These are phyloP conservation scores for Shiraia sp. DNA, from an alignment of 2,329 filamentous ascomycete genomes.

Conservation along the genomic window DNA sequence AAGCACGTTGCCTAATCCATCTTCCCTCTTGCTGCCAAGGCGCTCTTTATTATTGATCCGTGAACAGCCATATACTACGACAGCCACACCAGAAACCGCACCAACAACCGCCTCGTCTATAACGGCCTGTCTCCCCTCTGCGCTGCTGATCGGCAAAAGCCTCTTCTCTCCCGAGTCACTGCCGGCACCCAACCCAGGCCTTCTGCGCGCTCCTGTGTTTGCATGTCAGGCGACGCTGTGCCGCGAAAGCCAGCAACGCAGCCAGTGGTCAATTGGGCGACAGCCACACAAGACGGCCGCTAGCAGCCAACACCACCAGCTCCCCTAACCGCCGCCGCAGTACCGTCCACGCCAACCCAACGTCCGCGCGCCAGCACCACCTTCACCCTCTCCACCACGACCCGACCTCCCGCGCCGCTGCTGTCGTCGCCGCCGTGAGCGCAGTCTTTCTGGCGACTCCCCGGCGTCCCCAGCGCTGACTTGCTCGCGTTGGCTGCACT, in stretches of 20 bases:
- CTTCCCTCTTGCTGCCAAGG: too few relatives aligned
- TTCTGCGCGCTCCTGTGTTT: slow-evolving; percentile 8
- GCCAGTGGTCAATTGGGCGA: slow-evolving; percentile 23
- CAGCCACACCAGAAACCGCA: slow-evolving; percentile 9
- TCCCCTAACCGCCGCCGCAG: slow-evolving; percentile 20
- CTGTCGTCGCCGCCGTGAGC: slow-evolving; percentile 3
- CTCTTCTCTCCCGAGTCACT: slow-evolving; percentile 10
- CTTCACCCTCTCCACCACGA: slow-evolving; percentile 2
- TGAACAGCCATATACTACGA: slow-evolving; percentile 8
- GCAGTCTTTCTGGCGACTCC: slow-evolving; percentile 13
- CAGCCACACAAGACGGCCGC: slow-evolving; percentile 30
- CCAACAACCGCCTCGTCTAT: slow-evolving; percentile 2
- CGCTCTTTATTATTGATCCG: slow-evolving; percentile 26
- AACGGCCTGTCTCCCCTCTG: not conserved
- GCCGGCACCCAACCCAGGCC: slow-evolving; percentile 3
- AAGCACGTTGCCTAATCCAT: slow-evolving; percentile 10
- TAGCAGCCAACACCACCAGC: slow-evolving; percentile 24
- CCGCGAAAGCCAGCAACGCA: slow-evolving; percentile 14
- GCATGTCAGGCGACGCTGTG: slow-evolving; percentile 30
- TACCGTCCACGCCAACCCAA: slow-evolving; percentile 16
- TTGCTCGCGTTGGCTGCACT: slow-evolving; percentile 8
- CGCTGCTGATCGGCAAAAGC: slow-evolving; percentile 15
- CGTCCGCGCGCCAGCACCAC: slow-evolving; percentile 15
- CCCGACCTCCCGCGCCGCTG: slow-evolving; percentile 1
- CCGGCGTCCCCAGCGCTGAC: slow-evolving; percentile 11